Evolutionary conservation across 371 early-diverging fungal species (phyloP).

Genomic region (Batrachochytrium dendrobatidis): DNA sequence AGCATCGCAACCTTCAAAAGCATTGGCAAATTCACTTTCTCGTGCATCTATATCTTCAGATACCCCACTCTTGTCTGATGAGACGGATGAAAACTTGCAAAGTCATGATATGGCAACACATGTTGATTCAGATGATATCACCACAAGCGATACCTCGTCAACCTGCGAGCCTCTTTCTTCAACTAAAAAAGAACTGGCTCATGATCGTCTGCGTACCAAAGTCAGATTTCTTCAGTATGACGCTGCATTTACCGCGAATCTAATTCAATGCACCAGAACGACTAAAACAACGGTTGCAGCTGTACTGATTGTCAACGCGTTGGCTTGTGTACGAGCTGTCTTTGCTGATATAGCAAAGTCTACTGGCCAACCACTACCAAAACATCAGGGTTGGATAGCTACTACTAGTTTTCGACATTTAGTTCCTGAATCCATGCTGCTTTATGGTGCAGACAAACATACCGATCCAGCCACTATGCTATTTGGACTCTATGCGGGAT

Average conservation of each 20-base stretch:
- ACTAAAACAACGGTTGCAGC: slow-evolving; percentile 30
- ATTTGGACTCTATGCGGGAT: slow-evolving; percentile 39
- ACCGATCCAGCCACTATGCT: slow-evolving; percentile 23
- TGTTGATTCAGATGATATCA: too few species aligned
- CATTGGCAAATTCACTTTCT: too few species aligned
- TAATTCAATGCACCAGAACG: slow-evolving; percentile 17
- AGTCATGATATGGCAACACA: too few species aligned
- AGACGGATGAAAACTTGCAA: too few species aligned
- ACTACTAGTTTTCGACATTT: slow-evolving; percentile 30
- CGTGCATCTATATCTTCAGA: too few species aligned
- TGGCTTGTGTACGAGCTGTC: slow-evolving; percentile 26
- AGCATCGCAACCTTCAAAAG: too few species aligned
- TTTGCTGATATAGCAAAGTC: slow-evolving; percentile 16
- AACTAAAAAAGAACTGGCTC: too few species aligned
- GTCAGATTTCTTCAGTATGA: slow-evolving; percentile 27
- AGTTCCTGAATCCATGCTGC: slow-evolving; percentile 24
- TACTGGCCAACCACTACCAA: slow-evolving; percentile 16
- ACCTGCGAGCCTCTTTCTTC: too few species aligned
- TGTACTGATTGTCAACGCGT: slow-evolving; percentile 29
- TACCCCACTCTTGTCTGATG: too few species aligned
- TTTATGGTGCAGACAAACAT: slow-evolving; percentile 28
- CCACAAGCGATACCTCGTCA: too few species aligned
- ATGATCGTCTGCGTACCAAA: too few species aligned
- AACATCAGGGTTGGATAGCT: slow-evolving; percentile 38
- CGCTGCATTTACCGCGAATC: slow-evolving; percentile 12